Evolutionary conservation across 257 asterid genomes (phyloP), one percentile per base, ranked within the genome.

Genomic region (Solanum clarkiae): DNA sequence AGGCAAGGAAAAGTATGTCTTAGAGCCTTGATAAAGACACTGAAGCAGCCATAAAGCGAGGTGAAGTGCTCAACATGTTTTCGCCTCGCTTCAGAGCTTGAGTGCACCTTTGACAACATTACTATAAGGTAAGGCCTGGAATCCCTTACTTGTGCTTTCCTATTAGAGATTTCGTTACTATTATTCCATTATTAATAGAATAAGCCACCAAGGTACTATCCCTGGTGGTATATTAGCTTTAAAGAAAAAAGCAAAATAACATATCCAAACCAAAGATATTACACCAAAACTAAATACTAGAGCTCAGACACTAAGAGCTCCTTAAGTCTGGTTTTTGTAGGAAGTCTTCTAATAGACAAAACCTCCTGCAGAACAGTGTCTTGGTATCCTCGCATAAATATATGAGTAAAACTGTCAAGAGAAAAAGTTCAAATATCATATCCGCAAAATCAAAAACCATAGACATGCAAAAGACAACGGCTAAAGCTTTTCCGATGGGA

Each of bases 401-500:
- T 70, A 40, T 40, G 79, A 4, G 54, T 70, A 18, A 17, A 70
- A 70, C 16, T 70, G 29, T 70, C 18, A 26, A 36, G 42, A 59
- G 17, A 55, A 20, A n/a, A 59, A 20, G 29, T 20, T 85, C 17
- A 24, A 26, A 40, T 69, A 69, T 69, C 26, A 4, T 69, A 68
- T 40, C 24, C 20, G 83, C 57, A n/a, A 36, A 69, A 69, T 57
- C 74, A 81, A 60, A 60, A 12, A 44, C 51, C 77, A 40, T 17
- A 36, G 26, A 40, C 79, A 66, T 36, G 79, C 79, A 40, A 69
- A 49, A 57, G 29, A 62, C 3, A 42, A 57, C 0, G 36, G 17
- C 36, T 8, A 85, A 42, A 63, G 91, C 98, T 97, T 91, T 72
- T 72, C 55, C 11, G n/a, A 49, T 45, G 18, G 56, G 40, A 72